These are phyloP conservation scores for Eragrostis nindensis DNA, from an alignment of 176 grass and related monocot genomes.

Conservation along the genomic window DNA sequence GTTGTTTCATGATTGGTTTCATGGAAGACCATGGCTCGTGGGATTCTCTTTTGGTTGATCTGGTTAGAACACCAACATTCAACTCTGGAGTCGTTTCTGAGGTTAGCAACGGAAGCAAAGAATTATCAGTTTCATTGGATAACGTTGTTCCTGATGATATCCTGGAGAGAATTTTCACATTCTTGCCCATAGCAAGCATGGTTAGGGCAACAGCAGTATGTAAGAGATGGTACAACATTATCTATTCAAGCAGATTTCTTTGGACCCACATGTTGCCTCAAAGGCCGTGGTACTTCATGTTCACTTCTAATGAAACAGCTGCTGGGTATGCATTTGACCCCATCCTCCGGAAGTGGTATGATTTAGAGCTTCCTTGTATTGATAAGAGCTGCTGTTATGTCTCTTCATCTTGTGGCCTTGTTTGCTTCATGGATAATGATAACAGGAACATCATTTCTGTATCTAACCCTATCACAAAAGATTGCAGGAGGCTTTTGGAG, in stretches of 20 bases:
- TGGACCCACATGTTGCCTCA: conserved; percentile 69
- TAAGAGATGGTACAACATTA: conserved; percentile 73
- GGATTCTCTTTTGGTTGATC: conserved; percentile 49
- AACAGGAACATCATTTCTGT: conserved; percentile 66
- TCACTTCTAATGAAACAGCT: conserved; percentile 65
- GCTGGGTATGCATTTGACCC: conserved; percentile 87
- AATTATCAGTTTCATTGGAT: conserved; percentile 63
- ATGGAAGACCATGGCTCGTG: conserved; percentile 58
- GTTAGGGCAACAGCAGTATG: conserved; percentile 71
- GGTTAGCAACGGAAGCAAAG: conserved; percentile 33
- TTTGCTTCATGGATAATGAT: conserved; percentile 84
- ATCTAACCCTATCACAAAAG: conserved; percentile 81
- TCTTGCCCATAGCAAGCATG: conserved; percentile 77
- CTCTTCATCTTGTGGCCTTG: conserved; percentile 82
- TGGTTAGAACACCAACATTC: conserved; percentile 36
- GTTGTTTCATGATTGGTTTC: conserved; percentile 14
- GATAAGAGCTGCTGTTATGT: conserved; percentile 73
- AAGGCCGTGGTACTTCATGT: conserved; percentile 99
- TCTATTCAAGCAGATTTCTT: conserved; percentile 68
- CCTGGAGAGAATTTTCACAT: conserved; percentile 84
- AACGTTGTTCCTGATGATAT: conserved; percentile 74
- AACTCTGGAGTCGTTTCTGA: conserved; percentile 43
- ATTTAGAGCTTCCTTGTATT: conserved; percentile 71
- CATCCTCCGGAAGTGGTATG: conserved; percentile 78
- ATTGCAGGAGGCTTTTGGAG: conserved; percentile 68